A percentile compares a stretch with the other conserved stretches of the same genome.
Conservation (phyloP, 257 asterid species). For the Nicotiana knightiana region DNA sequence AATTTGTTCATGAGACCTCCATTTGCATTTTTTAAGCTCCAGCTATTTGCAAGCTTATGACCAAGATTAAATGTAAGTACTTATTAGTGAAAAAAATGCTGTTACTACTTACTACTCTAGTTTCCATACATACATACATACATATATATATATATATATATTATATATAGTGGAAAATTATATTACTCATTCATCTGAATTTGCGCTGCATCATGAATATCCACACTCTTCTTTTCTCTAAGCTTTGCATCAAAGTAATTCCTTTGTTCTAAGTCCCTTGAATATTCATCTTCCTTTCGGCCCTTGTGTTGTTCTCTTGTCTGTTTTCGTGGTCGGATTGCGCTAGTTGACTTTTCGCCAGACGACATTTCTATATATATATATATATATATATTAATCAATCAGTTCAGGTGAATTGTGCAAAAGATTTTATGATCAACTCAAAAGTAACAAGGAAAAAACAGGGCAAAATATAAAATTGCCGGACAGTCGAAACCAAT, state of each 20-base stretch:
- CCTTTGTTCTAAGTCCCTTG: not conserved
- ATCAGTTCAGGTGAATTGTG: not conserved
- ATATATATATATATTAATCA: not conserved
- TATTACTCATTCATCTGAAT: slow-evolving; percentile 58
- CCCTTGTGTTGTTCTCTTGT: slow-evolving; percentile 32
- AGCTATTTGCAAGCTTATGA: slow-evolving; percentile 45
- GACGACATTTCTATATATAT: slow-evolving; percentile 60
- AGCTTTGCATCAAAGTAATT: slow-evolving; percentile 31
- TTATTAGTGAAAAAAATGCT: not conserved
- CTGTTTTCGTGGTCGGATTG: slow-evolving; percentile 30
- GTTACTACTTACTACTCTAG: not conserved
- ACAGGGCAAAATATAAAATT: not conserved
- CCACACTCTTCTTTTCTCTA: slow-evolving; percentile 34
- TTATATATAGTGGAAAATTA: not conserved
- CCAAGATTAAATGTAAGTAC: slow-evolving; percentile 1
- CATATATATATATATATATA: not conserved
- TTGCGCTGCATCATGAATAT: slow-evolving; percentile 33
- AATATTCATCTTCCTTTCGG: not conserved
- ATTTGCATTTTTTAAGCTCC: slow-evolving; percentile 64
- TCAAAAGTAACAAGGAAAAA: not conserved
- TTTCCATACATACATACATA: not conserved
- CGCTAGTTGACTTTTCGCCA: slow-evolving; percentile 58
- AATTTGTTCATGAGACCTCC: slow-evolving; percentile 85
- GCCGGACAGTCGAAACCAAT: no score
- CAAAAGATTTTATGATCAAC: not conserved